phyloP scores from a whole-genome alignment of 805 yeast species.

The Starmerella sp. region DNA sequence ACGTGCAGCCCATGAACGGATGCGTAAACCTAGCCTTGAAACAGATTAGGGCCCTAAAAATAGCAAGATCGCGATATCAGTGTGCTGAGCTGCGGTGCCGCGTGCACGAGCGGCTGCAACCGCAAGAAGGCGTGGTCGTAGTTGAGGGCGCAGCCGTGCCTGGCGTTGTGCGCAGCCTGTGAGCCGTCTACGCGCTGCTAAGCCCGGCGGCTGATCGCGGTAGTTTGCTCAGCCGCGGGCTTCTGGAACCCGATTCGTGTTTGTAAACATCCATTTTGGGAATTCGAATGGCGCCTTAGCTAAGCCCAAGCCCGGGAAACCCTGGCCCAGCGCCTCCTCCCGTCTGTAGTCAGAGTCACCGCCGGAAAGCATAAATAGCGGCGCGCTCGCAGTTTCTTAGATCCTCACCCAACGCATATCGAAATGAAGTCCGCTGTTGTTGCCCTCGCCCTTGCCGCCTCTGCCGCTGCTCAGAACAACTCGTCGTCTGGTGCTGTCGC shows the following conservation, averaged over 20 bases:
- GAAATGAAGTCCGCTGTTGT: constrained; percentile 10
- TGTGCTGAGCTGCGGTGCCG: not conserved
- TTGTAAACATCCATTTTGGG: constrained; percentile 5
- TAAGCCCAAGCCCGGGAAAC: constrained; percentile 1
- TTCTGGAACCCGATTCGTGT: constrained; percentile 5
- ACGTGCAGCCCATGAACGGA: not conserved
- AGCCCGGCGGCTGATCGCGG: not conserved
- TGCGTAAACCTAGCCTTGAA: not conserved
- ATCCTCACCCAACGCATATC: not conserved
- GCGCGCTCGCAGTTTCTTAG: no score
- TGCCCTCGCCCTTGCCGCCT: constrained; percentile 8
- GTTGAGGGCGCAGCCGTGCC: no score
- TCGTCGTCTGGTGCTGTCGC: constrained; percentile 5
- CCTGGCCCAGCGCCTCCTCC: not conserved
- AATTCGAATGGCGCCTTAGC: not conserved
- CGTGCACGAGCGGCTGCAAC: no score
- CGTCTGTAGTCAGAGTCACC: not conserved
- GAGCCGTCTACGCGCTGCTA: no score
- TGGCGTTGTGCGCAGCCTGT: no score
- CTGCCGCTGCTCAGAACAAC: constrained; percentile 7
- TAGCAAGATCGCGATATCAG: not conserved
- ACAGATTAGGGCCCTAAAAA: not conserved
- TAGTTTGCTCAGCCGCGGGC: not conserved
- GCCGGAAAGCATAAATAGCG: constrained; percentile 5
- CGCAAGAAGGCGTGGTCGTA: no score